Conservation (phyloP, 306 rosid genomes). For the Prunus mongolica region DNA sequence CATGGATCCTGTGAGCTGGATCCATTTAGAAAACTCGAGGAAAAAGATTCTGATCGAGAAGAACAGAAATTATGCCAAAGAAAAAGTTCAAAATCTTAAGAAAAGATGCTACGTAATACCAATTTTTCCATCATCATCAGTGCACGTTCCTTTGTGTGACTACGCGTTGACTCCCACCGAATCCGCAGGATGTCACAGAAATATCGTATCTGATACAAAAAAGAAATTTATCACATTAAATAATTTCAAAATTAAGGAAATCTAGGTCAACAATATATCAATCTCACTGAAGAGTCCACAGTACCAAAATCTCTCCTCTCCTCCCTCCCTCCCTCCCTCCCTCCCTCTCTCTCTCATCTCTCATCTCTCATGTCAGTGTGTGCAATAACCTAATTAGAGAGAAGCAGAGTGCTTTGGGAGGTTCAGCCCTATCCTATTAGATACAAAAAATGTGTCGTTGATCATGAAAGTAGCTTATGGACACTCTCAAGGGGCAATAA, state of each 20-base stretch:
- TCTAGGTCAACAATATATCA: background rate
- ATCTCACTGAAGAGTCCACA: background rate
- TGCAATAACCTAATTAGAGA: too few relatives aligned
- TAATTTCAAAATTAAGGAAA: background rate
- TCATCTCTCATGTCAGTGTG: too few relatives aligned
- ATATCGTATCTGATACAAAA: conserved; percentile 51
- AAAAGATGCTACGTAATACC: conserved; percentile 46
- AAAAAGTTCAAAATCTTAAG: background rate
- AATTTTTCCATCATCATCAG: conserved; percentile 79
- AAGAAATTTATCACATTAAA: conserved; percentile 10
- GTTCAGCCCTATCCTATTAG: background rate
- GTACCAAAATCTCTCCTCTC: background rate
- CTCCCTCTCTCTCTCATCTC: too few relatives aligned
- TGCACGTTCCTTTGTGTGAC: conserved; percentile 91
- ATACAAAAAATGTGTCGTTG: background rate
- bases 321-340: too few relatives aligned
- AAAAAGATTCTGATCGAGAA: background rate
- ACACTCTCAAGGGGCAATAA: background rate
- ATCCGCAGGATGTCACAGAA: conserved; percentile 72
- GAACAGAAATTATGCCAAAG: background rate
- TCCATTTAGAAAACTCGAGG: background rate
- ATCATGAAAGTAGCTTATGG: background rate
- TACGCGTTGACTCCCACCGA: conserved; percentile 90
- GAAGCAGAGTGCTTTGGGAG: background rate
- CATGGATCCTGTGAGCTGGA: background rate